Conservation (phyloP, 2,329 filamentous ascomycete species). For the Alternaria metachromatica region DNA sequence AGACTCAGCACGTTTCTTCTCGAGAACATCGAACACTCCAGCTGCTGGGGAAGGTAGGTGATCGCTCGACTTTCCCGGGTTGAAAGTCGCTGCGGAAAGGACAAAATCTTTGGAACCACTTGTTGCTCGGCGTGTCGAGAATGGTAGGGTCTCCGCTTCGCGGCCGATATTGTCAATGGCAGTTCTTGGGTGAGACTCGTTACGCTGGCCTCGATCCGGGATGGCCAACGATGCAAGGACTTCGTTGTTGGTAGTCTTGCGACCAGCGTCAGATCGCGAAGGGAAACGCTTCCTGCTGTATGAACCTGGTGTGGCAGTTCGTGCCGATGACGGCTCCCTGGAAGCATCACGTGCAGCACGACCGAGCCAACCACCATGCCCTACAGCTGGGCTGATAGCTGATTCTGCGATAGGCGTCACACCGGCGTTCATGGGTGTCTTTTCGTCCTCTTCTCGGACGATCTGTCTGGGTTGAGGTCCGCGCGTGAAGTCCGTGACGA, state of each 20-base stretch:
- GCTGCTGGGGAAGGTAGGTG: constrained; percentile 70
- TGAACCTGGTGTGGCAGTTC: constrained; percentile 64
- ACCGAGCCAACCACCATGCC: constrained; percentile 47
- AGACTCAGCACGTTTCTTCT: constrained; percentile 67
- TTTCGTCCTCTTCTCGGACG: constrained; percentile 69
- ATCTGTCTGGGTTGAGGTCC: constrained; percentile 60
- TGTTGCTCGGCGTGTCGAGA: constrained; percentile 41
- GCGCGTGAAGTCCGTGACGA: constrained; percentile 84
- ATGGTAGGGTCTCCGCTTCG: constrained; percentile 51
- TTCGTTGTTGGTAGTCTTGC: constrained; percentile 42
- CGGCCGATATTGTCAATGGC: constrained; percentile 49
- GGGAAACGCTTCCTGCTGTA: constrained; percentile 70
- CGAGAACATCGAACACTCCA: constrained; percentile 67
- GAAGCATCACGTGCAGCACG: constrained; percentile 41
- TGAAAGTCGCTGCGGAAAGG: constrained; percentile 47
- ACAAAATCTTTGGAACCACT: constrained; percentile 66
- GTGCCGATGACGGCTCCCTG: constrained; percentile 57
- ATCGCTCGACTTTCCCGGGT: constrained; percentile 35
- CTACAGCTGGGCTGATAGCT: constrained; percentile 69
- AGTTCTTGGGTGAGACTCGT: constrained; percentile 39
- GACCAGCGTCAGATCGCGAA: constrained; percentile 52
- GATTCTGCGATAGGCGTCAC: constrained; percentile 82
- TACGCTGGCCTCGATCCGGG: constrained; percentile 44
- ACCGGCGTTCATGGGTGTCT: constrained; percentile 79
- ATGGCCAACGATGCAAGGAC: constrained; percentile 43